phyloP scores from a whole-genome alignment of 192 early-diverging fungal genomes.

The Thamnidium elegans region DNA sequence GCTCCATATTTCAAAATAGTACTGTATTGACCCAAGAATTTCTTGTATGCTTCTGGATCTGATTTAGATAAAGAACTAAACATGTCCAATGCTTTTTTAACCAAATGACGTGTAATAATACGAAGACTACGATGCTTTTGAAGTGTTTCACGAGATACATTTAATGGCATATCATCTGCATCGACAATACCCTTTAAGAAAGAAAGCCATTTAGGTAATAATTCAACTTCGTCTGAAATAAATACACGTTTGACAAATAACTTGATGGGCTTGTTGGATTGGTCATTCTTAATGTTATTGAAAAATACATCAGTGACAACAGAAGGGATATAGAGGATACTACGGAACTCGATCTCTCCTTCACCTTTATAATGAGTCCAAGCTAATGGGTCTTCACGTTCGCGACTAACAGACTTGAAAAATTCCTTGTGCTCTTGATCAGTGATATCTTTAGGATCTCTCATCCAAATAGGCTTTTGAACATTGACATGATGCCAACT shows the following conservation, averaged over 20 bases:
- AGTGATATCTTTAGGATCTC: slow-evolving; percentile 71
- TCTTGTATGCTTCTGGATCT: slow-evolving; percentile 62
- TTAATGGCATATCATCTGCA: slow-evolving; percentile 95
- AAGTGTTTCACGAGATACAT: slow-evolving; percentile 96
- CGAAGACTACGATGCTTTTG: slow-evolving; percentile 83
- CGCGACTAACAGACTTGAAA: slow-evolving; percentile 77
- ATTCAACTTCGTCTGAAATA: slow-evolving; percentile 92
- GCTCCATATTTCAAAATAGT: slow-evolving; percentile 84
- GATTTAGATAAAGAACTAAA: slow-evolving; percentile 63
- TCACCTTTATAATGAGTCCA: slow-evolving; percentile 92
- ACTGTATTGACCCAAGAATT: slow-evolving; percentile 76
- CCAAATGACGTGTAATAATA: slow-evolving; percentile 82
- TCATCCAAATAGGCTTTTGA: slow-evolving; percentile 94
- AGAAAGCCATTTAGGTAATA: slow-evolving; percentile 88
- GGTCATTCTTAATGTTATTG: slow-evolving; percentile 41
- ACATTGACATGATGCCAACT: slow-evolving; percentile 85
- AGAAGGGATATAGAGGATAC: slow-evolving; percentile 82
- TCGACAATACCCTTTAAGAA: slow-evolving; percentile 95
- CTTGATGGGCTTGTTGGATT: slow-evolving; percentile 62
- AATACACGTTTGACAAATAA: slow-evolving; percentile 96
- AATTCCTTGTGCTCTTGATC: slow-evolving; percentile 88
- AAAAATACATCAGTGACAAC: slow-evolving; percentile 56
- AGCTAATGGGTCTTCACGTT: slow-evolving; percentile 69
- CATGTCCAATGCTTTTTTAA: slow-evolving; percentile 88
- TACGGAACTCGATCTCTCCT: slow-evolving; percentile 87